Percentiles rank a stretch among this genome's conserved stretches.
Evolutionary conservation across 805 yeast genomes (phyloP).

Genomic region (Maudiozyma serrabonitensis): DNA sequence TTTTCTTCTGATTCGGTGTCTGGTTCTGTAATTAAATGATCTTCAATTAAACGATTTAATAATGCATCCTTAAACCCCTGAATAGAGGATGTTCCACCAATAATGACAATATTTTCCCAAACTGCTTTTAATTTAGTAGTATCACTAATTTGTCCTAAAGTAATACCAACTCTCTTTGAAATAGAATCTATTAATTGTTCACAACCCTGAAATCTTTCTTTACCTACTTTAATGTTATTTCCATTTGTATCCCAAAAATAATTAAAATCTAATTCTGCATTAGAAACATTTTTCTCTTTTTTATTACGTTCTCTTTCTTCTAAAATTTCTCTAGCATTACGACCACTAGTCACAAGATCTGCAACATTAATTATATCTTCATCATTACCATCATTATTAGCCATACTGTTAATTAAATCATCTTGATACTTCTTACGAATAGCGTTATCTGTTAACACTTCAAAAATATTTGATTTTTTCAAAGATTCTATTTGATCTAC

Average conservation of each 20-base stretch:
- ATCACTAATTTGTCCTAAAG: constrained; percentile 52
- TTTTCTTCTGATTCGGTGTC: constrained; percentile 19
- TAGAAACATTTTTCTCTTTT: constrained; percentile 33
- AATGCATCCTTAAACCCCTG: constrained; percentile 70
- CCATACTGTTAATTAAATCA: constrained; percentile 31
- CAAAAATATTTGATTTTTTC: constrained; percentile 67
- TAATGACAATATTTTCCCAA: constrained; percentile 71
- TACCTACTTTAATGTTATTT: constrained; percentile 60
- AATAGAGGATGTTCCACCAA: constrained; percentile 70
- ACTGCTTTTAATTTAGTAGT: constrained; percentile 66
- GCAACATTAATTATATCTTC: constrained; percentile 83
- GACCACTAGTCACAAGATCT: constrained; percentile 69
- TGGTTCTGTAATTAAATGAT: constrained; percentile 39
- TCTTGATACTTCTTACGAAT: constrained; percentile 48
- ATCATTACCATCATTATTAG: constrained; percentile 19
- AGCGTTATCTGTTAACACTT: constrained; percentile 64
- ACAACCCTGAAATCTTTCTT: constrained; percentile 79
- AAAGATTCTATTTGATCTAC: constrained; percentile 58
- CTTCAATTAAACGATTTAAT: constrained; percentile 44
- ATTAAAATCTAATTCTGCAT: constrained; percentile 67
- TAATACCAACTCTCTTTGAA: constrained; percentile 42
- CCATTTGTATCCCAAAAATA: constrained; percentile 54
- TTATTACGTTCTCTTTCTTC: constrained; percentile 49
- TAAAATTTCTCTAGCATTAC: constrained; percentile 56
- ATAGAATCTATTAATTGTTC: constrained; percentile 47